phyloP scores from a whole-genome alignment of 2,329 filamentous ascomycete species.

The Madurella mycetomatis region DNA sequence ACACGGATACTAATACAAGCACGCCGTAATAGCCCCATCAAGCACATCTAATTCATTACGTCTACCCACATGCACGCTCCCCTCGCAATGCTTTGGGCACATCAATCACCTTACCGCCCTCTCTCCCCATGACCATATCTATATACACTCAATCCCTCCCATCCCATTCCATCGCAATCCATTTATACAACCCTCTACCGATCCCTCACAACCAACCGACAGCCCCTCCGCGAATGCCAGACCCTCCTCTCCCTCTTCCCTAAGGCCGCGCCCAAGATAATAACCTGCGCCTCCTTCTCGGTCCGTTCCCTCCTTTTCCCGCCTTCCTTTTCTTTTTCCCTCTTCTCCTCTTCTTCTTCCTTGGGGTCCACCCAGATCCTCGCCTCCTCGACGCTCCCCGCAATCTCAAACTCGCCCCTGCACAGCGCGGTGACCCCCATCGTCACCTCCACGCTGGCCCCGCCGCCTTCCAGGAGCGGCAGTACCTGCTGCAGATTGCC shows the following conservation, averaged over 20 bases:
- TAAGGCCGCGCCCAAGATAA: slow-evolving; percentile 54
- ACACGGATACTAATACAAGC: no score
- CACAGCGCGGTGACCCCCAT: slow-evolving; percentile 73
- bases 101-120: no score
- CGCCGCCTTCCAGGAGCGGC: slow-evolving; percentile 55
- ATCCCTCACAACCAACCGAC: slow-evolving; percentile 51
- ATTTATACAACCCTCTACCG: no score
- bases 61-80: no score
- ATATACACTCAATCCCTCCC: neutral
- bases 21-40: no score
- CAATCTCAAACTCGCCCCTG: slow-evolving; percentile 76
- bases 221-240: slow-evolving; percentile 60
- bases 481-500: slow-evolving; percentile 75
- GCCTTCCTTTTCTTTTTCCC: slow-evolving; percentile 22
- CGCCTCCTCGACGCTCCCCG: slow-evolving; percentile 76
- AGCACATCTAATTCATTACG: no score
- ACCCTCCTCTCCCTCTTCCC: slow-evolving; percentile 58
- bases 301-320: slow-evolving; percentile 28
- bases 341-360: slow-evolving; percentile 29
- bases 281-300: slow-evolving; percentile 48
- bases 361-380: slow-evolving; percentile 43
- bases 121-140: neutral
- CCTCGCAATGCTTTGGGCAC: no score
- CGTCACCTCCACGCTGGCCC: slow-evolving; percentile 51
- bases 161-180: slow-evolving; percentile 17